Evolutionary conservation across 2,329 filamentous ascomycete genomes (phyloP), one percentile per base, ranked within the genome.

Genomic region (Aureobasidium sp.): DNA sequence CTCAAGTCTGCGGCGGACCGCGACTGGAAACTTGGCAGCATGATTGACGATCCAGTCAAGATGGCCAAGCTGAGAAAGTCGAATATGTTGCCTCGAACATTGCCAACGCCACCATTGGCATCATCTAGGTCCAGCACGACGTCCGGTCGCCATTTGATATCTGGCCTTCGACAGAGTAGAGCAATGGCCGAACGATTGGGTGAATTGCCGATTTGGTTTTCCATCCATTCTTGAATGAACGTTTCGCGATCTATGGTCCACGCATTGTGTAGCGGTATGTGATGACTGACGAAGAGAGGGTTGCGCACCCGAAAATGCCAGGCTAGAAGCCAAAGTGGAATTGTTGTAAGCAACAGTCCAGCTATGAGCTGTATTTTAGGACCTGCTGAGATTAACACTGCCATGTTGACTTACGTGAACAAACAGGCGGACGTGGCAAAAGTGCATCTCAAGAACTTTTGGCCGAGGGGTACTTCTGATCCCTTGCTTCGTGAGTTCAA

Each of bases 41-140:
- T 44, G 30, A 71, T 74, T 66, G 66, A 64, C 73, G 78, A 78
- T 59, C 79, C 79, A 45, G 77, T 75, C 69, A 79, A 76, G 36
- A 80, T 79, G 15, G 76, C 77, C 57, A 77, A 74, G 47, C 77
- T 73, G 27, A 81, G 67, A 67, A 78, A 80, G 62, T 74, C 75
- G 57, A 80, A 67, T 39, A 77, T 69, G n/a, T 74, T 75, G 64
- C 78, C 78, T 62, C 77, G 75, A 21, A 79, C 74, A 57, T 75
- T 72, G 6, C 72, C 76, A n/a, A 81, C 66, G 5, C 76, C 77
- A 3, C 77, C 79, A 2, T 74, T 69, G 6, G 73, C 70, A n/a
- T 75, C 70, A 21, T 75, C 74, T 62, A 79, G 78, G 25, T 74
- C 72, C 66, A 80, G 72, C 25, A 80, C 68, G 41, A 80, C 66